These are phyloP conservation scores for Trichoderma guizhouense DNA, from an alignment of 2,329 filamentous ascomycete genomes.

Conservation along the genomic window DNA sequence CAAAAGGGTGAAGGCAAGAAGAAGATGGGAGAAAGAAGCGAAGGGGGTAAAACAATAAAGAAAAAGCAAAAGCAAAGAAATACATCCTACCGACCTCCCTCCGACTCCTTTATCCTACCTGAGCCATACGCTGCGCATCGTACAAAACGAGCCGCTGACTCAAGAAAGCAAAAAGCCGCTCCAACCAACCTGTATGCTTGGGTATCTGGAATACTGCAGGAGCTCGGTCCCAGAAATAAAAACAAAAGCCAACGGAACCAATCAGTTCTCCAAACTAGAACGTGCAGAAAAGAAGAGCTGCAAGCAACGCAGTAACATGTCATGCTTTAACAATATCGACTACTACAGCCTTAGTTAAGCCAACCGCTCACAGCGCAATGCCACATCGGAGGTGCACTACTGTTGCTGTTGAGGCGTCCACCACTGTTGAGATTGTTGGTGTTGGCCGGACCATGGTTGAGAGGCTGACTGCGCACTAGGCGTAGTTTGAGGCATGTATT, in stretches of 20 bases:
- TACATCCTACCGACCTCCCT: constrained; percentile 20
- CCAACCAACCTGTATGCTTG: constrained; percentile 34
- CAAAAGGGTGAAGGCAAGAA: neutral
- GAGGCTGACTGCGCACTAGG: constrained; percentile 48
- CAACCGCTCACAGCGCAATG: neutral
- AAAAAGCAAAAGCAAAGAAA: neutral
- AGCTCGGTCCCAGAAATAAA: constrained; percentile 24
- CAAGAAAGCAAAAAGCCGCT: constrained; percentile 34
- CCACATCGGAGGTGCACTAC: constrained; percentile 22
- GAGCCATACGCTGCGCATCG: constrained; percentile 34
- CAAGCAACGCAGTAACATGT: neutral
- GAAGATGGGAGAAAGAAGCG: neutral
- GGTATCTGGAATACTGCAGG: constrained; percentile 32
- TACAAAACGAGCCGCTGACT: constrained; percentile 29
- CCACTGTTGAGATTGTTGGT: constrained; percentile 59
- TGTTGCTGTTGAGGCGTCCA: constrained; percentile 52
- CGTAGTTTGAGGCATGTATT: constrained; percentile 65
- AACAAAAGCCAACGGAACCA: constrained; percentile 15
- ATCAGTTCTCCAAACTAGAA: constrained; percentile 12
- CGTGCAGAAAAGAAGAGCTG: constrained; percentile 16
- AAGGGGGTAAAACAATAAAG: neutral
- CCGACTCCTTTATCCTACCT: constrained; percentile 41
- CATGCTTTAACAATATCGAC: neutral
- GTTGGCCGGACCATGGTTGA: constrained; percentile 57
- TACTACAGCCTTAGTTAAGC: neutral